These are phyloP conservation scores for Karstenula rhodostoma DNA, from an alignment of 2,329 filamentous ascomycete genomes.

Conservation along the genomic window DNA sequence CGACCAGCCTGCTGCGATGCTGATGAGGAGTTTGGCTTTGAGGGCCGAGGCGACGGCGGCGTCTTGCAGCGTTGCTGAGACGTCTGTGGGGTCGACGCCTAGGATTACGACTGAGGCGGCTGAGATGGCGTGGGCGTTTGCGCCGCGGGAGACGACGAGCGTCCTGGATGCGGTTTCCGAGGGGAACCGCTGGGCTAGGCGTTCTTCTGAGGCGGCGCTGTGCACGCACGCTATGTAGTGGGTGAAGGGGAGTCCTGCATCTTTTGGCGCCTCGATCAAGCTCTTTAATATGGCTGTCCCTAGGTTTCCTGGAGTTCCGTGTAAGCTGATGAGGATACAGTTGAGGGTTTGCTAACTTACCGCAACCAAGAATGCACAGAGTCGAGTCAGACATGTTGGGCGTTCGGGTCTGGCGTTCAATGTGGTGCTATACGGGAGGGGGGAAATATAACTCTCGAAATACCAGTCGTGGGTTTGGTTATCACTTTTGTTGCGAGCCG, in stretches of 20 bases:
- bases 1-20: constrained; percentile 61
- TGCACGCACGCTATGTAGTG: constrained; percentile 55
- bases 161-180: constrained; percentile 34
- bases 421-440: neutral
- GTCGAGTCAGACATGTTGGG: constrained; percentile 24
- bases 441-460: too few relatives aligned
- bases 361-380: constrained; percentile 41
- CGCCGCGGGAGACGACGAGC: constrained; percentile 45
- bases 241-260: constrained; percentile 31
- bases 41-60: constrained; percentile 52
- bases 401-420: neutral
- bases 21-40: constrained; percentile 59
- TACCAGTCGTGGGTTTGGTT: neutral
- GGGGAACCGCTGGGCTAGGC: constrained; percentile 44
- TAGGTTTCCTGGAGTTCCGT: constrained; percentile 45
- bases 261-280: constrained; percentile 33
- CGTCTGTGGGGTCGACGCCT: constrained; percentile 57
- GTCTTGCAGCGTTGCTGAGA: constrained; percentile 50
- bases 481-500: constrained; percentile 1
- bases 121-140: constrained; percentile 47
- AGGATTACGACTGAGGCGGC: constrained; percentile 56
- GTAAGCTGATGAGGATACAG: constrained; percentile 7
- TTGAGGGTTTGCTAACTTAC: constrained; percentile 21
- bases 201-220: constrained; percentile 48
- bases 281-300: constrained; percentile 50